These are phyloP conservation scores for Juncus effusus DNA, from an alignment of 176 grass and related monocot species.

Conservation along the genomic window DNA sequence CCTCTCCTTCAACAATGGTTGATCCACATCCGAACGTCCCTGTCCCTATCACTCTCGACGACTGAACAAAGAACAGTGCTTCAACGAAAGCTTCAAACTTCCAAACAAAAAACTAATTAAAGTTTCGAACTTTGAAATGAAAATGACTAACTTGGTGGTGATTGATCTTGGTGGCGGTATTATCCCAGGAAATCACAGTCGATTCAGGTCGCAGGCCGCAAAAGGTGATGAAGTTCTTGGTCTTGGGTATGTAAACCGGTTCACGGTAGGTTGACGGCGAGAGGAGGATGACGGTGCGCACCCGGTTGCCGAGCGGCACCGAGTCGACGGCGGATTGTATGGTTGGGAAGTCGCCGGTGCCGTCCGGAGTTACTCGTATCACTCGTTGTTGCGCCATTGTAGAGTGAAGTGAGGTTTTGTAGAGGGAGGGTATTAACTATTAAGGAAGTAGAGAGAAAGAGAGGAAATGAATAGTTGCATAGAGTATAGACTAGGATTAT, in stretches of 20 bases:
- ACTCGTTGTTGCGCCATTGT: conserved; percentile 31
- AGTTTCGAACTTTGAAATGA: conserved; percentile 39
- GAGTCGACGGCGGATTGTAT: conserved; percentile 88
- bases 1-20: conserved; percentile 73
- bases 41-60: conserved; percentile 77
- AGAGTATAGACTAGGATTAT: too few relatives aligned
- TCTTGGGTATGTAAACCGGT: conserved; percentile 86
- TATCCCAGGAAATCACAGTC: conserved; percentile 89
- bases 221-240: conserved; percentile 85
- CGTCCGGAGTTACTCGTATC: conserved; percentile 53
- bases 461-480: too few relatives aligned
- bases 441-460: too few relatives aligned
- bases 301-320: conserved; percentile 73
- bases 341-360: conserved; percentile 41
- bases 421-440: too few relatives aligned
- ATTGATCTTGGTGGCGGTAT: conserved; percentile 70
- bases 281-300: conserved; percentile 65
- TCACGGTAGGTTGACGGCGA: conserved; percentile 64
- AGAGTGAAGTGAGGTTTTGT: too few relatives aligned
- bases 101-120: too few relatives aligned
- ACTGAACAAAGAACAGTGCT: conserved; percentile 34
- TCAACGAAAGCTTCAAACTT: too few relatives aligned
- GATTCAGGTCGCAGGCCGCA: conserved; percentile 50
- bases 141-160: conserved; percentile 58
- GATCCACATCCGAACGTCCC: conserved; percentile 93